phyloP scores from a whole-genome alignment of 73 alveolate species.

The Uronychia setigera region DNA sequence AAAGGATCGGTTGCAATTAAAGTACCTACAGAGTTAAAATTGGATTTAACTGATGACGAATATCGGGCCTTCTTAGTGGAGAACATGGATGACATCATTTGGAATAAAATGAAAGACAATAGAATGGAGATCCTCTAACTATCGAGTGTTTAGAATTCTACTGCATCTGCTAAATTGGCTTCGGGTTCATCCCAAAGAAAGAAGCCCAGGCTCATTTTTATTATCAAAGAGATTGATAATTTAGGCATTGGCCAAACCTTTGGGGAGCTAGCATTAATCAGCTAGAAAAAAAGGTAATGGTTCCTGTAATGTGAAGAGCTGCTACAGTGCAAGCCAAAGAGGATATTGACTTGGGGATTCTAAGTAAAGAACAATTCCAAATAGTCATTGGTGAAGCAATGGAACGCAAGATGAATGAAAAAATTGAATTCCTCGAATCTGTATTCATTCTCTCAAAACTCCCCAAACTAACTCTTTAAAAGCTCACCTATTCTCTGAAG shows the following conservation, averaged over 20 bases:
- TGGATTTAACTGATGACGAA: not conserved
- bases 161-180: not conserved
- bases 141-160: not conserved
- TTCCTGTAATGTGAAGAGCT: not conserved
- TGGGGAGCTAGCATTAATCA: not conserved
- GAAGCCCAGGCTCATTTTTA: not conserved
- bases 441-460: not conserved
- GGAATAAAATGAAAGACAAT: not conserved
- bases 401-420: not conserved
- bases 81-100: not conserved
- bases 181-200: not conserved
- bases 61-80: not conserved
- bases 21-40: not conserved
- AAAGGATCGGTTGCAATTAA: not conserved
- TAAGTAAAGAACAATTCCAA: not conserved
- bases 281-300: not conserved
- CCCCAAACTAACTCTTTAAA: not conserved
- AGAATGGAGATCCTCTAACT: no score
- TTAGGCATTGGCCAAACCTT: not conserved
- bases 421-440: not conserved
- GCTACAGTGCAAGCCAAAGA: not conserved
- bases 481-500: not conserved
- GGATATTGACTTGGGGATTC: not conserved
- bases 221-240: not conserved
- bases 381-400: not conserved